Evolutionary conservation across 805 yeast genomes (phyloP), one percentile per base, ranked within the genome.

Genomic region (Metschnikowia borealis): DNA sequence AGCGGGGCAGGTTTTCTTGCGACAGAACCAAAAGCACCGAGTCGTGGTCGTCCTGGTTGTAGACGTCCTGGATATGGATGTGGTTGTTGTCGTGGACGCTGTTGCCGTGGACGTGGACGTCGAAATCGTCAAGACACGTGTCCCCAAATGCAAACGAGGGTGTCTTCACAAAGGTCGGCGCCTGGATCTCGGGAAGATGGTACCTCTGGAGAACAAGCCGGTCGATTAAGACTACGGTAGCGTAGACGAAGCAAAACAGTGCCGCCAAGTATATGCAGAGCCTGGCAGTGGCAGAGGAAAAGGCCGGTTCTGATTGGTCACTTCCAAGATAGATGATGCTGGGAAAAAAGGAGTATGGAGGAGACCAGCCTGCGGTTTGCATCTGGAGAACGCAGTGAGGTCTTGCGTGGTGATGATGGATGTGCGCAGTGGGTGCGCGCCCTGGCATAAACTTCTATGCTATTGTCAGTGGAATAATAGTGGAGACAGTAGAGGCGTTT

Each of bases 11-110:
- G 14, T n/a, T 15, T 26, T 44, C 39, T 21, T 44, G 21, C 14
- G 13, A 38, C 46, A 44, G 46, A 13, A 21, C 46, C 17, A 44
- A 26, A 17, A 44, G 21, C 20, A 26, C 39, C 33, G 46, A 44
- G 32, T 35, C 21, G 14, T 43, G 39, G 7, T 44, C 33, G 11
- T 44, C 39, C 13, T 23, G 26, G 10, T 7, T 3, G 4, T 23
- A 3, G 29, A 8, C 4, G 29, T 7, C 10, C 10, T 21, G 23
- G 23, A 21, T 1, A n/a, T n/a, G n/a, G n/a, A n/a, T n/a, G n/a
- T n/a, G n/a, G 23, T 21, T 5, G 7, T 21, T 7, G 23, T 21
- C 7, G 2, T 23, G 10, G 29, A 8, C 29, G 10, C 8, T 10
- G 29, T 6, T 3, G 10, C 8, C 4, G 7, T 21, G 23, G 23